These are phyloP conservation scores for Saussurea involucrata DNA, from an alignment of 129 eudicot genomes.

Conservation along the genomic window DNA sequence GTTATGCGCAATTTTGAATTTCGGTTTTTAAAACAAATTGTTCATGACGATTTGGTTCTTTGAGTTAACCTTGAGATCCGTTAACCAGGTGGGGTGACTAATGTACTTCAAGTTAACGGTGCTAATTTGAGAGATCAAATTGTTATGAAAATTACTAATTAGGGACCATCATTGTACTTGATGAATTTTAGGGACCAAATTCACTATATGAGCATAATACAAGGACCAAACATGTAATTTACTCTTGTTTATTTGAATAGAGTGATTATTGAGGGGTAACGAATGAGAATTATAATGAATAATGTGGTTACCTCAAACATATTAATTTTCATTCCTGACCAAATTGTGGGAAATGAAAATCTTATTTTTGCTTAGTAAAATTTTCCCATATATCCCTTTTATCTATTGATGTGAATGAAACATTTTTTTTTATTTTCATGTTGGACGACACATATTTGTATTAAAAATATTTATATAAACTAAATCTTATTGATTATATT, in stretches of 20 bases:
- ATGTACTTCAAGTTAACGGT: not conserved
- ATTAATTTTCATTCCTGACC: too few species aligned
- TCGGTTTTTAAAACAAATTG: not conserved
- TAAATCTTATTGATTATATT: too few species aligned
- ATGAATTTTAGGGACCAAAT: not conserved
- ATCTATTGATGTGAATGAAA: too few species aligned
- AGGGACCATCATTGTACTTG: not conserved
- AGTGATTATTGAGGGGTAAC: too few species aligned
- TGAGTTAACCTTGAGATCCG: not conserved
- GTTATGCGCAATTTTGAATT: not conserved
- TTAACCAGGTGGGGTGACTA: not conserved
- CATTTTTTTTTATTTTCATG: too few species aligned
- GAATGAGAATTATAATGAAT: too few species aligned
- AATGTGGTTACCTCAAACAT: too few species aligned
- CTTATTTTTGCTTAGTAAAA: too few species aligned
- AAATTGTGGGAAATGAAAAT: too few species aligned
- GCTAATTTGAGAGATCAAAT: not conserved
- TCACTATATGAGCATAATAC: not conserved
- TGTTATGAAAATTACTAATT: not conserved
- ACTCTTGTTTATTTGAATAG: not conserved
- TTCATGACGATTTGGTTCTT: not conserved
- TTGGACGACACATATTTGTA: too few species aligned
- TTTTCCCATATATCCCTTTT: too few species aligned
- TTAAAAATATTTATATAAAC: too few species aligned
- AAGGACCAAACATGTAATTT: not conserved